These are phyloP conservation scores for Pseudopediastrum boryanum DNA, from an alignment of 139 green algal species.

Conservation along the genomic window DNA sequence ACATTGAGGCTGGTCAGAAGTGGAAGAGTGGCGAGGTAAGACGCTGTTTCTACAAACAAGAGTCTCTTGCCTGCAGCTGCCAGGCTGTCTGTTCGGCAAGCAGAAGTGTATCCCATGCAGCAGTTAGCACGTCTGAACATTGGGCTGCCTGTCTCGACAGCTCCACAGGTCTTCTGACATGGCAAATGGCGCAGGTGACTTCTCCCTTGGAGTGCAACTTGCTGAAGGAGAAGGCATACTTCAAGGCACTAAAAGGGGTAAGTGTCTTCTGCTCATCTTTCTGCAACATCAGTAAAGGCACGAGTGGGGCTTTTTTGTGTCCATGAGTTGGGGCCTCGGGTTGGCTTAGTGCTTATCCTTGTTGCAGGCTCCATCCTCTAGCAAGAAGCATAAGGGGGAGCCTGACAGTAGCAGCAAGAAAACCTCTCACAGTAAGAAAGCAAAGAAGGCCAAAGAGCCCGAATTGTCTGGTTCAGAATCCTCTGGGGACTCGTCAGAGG, in stretches of 20 bases:
- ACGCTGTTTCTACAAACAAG: neutral
- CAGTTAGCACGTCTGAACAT: neutral
- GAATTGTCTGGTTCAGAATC: too few species aligned
- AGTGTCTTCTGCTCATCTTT: neutral
- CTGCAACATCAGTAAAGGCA: neutral
- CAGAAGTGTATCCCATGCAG: neutral
- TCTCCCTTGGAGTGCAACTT: slow-evolving; percentile 47
- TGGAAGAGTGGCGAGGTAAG: slow-evolving; percentile 36
- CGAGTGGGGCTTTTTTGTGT: neutral
- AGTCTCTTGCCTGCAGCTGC: neutral
- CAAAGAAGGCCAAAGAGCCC: too few species aligned
- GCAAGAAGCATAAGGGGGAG: too few species aligned
- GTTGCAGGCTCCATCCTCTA: too few species aligned
- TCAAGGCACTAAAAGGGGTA: neutral
- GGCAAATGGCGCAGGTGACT: slow-evolving; percentile 28
- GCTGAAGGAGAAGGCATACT: slow-evolving; percentile 43
- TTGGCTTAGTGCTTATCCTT: too few species aligned
- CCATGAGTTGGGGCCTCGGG: too few species aligned
- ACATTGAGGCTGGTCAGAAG: slow-evolving; percentile 23
- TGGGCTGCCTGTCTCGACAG: neutral
- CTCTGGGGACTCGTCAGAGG: too few species aligned
- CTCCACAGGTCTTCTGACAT: too few species aligned
- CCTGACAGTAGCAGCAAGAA: too few species aligned
- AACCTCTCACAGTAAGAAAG: too few species aligned
- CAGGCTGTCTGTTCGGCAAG: neutral